phyloP scores from a whole-genome alignment of 2,329 filamentous ascomycete species.

The Cryphonectria carpinicola region DNA sequence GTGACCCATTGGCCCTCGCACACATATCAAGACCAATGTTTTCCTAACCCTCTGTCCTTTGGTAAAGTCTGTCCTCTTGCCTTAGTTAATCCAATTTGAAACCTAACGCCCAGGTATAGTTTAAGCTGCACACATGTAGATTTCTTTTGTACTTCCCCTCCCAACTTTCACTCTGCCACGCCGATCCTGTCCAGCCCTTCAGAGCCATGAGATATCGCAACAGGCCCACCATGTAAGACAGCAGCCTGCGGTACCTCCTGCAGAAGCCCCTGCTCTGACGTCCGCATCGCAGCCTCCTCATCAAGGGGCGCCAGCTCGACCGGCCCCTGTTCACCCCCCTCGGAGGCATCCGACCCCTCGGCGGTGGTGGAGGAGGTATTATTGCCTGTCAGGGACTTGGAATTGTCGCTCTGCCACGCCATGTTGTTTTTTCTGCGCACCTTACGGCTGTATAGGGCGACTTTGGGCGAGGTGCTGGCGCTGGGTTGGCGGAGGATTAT shows the following conservation, averaged over 20 bases:
- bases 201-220: neutral
- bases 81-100: neutral
- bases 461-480: neutral
- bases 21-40: too few species aligned
- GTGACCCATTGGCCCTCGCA: too few species aligned
- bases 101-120: neutral
- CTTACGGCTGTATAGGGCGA: neutral
- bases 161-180: neutral
- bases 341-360: neutral
- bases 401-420: neutral
- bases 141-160: neutral
- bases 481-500: conserved; percentile 39
- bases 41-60: too few species aligned
- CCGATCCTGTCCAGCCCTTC: neutral
- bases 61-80: too few species aligned
- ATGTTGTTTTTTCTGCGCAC: neutral
- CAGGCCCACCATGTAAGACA: neutral
- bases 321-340: neutral
- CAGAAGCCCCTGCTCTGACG: neutral
- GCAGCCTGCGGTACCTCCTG: neutral
- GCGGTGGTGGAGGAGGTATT: neutral
- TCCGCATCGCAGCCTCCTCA: neutral
- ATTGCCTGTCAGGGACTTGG: neutral
- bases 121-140: neutral
- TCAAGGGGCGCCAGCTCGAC: neutral